Evolutionary conservation across 495 filamentous ascomycete species (phyloP).

Genomic region (Evansstolkia leycettana): DNA sequence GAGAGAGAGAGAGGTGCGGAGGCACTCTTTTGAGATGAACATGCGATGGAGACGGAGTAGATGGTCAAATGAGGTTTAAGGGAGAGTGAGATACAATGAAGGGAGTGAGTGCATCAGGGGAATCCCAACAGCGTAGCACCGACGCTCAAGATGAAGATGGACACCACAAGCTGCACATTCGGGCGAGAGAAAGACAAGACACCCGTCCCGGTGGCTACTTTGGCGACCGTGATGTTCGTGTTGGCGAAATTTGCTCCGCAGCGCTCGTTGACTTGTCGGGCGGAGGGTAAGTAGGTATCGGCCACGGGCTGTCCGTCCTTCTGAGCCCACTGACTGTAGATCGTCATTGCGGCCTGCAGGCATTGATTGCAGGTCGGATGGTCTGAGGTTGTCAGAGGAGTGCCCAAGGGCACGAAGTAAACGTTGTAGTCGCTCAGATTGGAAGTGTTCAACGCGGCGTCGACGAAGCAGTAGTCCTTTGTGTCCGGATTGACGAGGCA

Average conservation of each 20-base stretch:
- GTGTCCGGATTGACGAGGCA: slow-evolving; percentile 49
- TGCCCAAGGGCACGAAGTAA: slow-evolving; percentile 76
- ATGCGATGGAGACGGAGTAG: too few species aligned
- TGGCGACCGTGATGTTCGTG: slow-evolving; percentile 37
- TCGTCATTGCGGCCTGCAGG: slow-evolving; percentile 53
- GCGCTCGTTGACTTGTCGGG: slow-evolving; percentile 47
- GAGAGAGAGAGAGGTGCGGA: too few species aligned
- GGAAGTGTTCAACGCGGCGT: slow-evolving; percentile 64
- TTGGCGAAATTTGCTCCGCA: slow-evolving; percentile 56
- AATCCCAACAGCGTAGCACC: background rate
- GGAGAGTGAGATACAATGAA: too few species aligned
- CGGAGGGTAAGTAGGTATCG: slow-evolving; percentile 48
- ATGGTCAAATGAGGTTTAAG: too few species aligned
- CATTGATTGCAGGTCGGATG: slow-evolving; percentile 60
- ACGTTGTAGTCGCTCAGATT: slow-evolving; percentile 58
- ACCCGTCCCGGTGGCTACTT: background rate
- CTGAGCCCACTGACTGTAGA: slow-evolving; percentile 50
- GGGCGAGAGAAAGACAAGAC: background rate
- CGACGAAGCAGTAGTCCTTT: slow-evolving; percentile 54
- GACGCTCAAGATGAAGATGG: background rate
- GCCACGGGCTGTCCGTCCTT: slow-evolving; percentile 45
- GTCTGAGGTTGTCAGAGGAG: slow-evolving; percentile 45
- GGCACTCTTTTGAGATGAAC: too few species aligned
- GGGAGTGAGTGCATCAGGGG: background rate
- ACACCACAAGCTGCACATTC: background rate